Percentiles rank a stretch among this genome's conserved stretches.
Evolutionary conservation across 148 eudicot species (phyloP).

Genomic region (Amaranthus palmeri): DNA sequence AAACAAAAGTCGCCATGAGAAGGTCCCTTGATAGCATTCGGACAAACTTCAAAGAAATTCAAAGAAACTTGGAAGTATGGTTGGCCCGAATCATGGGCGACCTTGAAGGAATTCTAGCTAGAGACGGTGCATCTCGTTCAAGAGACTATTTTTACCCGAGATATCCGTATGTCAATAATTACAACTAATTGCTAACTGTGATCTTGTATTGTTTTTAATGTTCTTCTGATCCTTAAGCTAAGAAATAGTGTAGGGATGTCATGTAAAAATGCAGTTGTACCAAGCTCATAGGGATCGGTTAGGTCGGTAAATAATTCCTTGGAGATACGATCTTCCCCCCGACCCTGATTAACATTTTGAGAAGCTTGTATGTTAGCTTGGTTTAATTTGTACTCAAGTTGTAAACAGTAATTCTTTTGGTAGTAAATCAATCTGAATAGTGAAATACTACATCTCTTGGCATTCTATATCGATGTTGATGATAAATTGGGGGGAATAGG

Average conservation of each 20-base stretch:
- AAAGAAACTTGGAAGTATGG: conserved; percentile 93
- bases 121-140: conserved; percentile 78
- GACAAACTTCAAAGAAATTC: conserved; percentile 82
- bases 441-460: background rate
- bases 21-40: conserved; percentile 66
- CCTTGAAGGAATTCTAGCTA: conserved; percentile 84
- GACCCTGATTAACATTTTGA: conserved; percentile 13
- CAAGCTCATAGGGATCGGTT: conserved; percentile 19
- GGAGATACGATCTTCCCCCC: conserved; percentile 19
- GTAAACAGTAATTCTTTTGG: conserved; percentile 2
- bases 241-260: conserved; percentile 14
- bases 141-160: conserved; percentile 68
- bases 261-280: conserved; percentile 25
- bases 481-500: too few relatives aligned
- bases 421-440: background rate
- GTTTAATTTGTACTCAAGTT: conserved; percentile 7
- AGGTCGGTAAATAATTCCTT: conserved; percentile 16
- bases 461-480: background rate
- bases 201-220: background rate
- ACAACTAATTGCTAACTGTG: conserved; percentile 19
- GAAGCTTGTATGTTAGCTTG: conserved; percentile 8
- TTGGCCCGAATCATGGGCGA: conserved; percentile 94
- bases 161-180: conserved; percentile 56
- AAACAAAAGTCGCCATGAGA: conserved; percentile 46
- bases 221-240: conserved; percentile 18